Evolutionary conservation across 352 stramenopile species (phyloP).

Genomic region (Pythium pyrilobum): DNA sequence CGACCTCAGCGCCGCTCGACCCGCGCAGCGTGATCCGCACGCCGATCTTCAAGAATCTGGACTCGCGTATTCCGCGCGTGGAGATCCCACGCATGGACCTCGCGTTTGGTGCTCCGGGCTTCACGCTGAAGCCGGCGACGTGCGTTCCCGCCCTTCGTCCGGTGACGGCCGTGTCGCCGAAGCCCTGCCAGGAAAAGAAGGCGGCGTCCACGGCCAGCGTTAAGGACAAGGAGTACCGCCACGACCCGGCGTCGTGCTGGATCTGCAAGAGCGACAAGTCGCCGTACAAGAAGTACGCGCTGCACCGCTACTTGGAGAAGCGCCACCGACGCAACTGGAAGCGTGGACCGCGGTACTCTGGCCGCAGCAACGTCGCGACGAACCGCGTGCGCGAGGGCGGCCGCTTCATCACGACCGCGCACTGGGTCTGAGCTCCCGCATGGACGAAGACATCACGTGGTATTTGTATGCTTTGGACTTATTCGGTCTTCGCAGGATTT

Average conservation of each 20-base stretch:
- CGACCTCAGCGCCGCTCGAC: slow-evolving; percentile 53
- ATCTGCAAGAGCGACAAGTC: slow-evolving; percentile 87
- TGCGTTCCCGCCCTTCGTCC: slow-evolving; percentile 8
- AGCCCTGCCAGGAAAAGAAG: slow-evolving; percentile 42
- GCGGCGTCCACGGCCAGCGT: slow-evolving; percentile 4
- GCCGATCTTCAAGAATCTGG: slow-evolving; percentile 69
- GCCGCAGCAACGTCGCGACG: slow-evolving; percentile 71
- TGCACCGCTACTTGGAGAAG: slow-evolving; percentile 83
- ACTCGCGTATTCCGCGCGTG: slow-evolving; percentile 68
- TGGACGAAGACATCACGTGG: background rate
- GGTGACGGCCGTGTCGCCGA: slow-evolving; percentile 38
- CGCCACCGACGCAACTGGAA: slow-evolving; percentile 80
- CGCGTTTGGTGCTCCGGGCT: slow-evolving; percentile 23
- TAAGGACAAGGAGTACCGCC: slow-evolving; percentile 35
- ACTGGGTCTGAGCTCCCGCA: slow-evolving; percentile 56
- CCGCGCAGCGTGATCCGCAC: slow-evolving; percentile 74
- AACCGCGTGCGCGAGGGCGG: slow-evolving; percentile 77
- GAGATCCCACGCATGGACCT: slow-evolving; percentile 71
- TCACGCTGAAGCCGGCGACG: slow-evolving; percentile 10
- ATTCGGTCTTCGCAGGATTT: background rate
- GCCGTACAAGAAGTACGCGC: slow-evolving; percentile 68
- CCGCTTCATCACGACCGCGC: slow-evolving; percentile 76
- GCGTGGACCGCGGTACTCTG: slow-evolving; percentile 71
- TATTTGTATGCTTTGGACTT: background rate
- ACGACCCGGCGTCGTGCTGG: slow-evolving; percentile 77